phyloP scores from a whole-genome alignment of 352 stramenopile genomes.

The Phytophthora melonis region DNA sequence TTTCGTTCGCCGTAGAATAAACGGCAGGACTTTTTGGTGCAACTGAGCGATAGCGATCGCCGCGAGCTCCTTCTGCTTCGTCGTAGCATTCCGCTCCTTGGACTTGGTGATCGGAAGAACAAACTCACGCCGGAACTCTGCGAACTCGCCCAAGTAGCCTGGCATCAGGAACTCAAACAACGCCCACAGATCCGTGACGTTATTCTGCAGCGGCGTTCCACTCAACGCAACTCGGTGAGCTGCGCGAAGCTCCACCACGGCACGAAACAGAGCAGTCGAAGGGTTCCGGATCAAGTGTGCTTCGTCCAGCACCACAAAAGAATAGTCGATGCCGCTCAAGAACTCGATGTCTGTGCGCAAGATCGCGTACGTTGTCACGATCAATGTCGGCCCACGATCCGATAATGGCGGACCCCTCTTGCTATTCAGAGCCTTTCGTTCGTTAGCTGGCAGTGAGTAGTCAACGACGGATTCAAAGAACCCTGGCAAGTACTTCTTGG shows the following conservation, averaged over 20 bases:
- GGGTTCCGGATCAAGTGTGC: slow-evolving; percentile 98
- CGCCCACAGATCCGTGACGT: slow-evolving; percentile 97
- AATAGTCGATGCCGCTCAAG: slow-evolving; percentile 67
- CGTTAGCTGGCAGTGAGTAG: slow-evolving; percentile 70
- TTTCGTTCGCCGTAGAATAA: slow-evolving; percentile 98
- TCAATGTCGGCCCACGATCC: slow-evolving; percentile 36
- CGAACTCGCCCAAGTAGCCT: slow-evolving; percentile 95
- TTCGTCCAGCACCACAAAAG: slow-evolving; percentile 96
- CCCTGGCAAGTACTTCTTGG: slow-evolving; percentile 81
- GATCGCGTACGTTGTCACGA: slow-evolving; percentile 89
- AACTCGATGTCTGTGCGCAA: slow-evolving; percentile 82
- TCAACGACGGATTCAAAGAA: slow-evolving; percentile 78
- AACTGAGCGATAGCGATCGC: slow-evolving; percentile 92
- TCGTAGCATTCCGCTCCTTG: slow-evolving; percentile 64
- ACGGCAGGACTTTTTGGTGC: slow-evolving; percentile 97
- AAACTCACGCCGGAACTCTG: slow-evolving; percentile 66
- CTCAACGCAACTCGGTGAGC: slow-evolving; percentile 94
- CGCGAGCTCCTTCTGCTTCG: slow-evolving; percentile 79
- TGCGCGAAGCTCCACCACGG: slow-evolving; percentile 82
- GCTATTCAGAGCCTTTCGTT: slow-evolving; percentile 58
- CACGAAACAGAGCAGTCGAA: slow-evolving; percentile 87
- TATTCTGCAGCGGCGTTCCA: slow-evolving; percentile 98
- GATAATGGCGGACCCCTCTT: slow-evolving; percentile 8
- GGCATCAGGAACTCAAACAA: slow-evolving; percentile 99
- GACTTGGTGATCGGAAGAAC: slow-evolving; percentile 71